These are phyloP conservation scores for Aspergillus sp. DNA, from an alignment of 2,329 filamentous ascomycete genomes.

Conservation along the genomic window DNA sequence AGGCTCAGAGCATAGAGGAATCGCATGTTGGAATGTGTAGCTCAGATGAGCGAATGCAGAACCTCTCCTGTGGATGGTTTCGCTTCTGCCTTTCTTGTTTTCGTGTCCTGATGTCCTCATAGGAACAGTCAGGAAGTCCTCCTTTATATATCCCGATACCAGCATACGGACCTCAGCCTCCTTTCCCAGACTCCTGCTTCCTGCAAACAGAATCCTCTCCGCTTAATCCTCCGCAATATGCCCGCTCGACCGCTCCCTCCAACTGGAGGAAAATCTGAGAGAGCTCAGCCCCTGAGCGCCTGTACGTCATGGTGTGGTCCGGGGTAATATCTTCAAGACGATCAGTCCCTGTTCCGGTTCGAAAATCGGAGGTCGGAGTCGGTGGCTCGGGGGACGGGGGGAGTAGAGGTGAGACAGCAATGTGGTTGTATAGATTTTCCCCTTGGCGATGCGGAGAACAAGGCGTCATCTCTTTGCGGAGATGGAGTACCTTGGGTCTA, in stretches of 20 bases:
- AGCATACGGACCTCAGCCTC: no score
- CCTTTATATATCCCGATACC: not conserved
- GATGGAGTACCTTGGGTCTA: no score
- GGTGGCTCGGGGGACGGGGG: not conserved
- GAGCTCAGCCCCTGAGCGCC: not conserved
- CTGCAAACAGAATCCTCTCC: no score
- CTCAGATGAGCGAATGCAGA: not conserved
- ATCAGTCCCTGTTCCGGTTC: not conserved
- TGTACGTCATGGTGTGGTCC: not conserved
- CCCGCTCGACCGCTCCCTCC: not conserved
- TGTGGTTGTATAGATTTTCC: not conserved
- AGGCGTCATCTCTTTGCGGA: no score
- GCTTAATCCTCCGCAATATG: not conserved
- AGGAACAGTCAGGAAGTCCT: not conserved
- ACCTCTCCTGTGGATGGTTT: not conserved
- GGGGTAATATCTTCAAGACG: not conserved
- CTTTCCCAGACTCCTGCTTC: no score
- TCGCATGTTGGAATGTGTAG: not conserved
- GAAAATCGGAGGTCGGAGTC: not conserved
- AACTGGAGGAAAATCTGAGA: not conserved
- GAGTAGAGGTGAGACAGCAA: no score
- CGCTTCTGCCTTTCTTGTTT: not conserved
- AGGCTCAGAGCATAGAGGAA: not conserved
- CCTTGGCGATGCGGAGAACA: not conserved
- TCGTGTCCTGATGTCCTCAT: not conserved